These are phyloP conservation scores for Xylariaceae sp. DNA, from an alignment of 2,329 filamentous ascomycete species.

Conservation along the genomic window DNA sequence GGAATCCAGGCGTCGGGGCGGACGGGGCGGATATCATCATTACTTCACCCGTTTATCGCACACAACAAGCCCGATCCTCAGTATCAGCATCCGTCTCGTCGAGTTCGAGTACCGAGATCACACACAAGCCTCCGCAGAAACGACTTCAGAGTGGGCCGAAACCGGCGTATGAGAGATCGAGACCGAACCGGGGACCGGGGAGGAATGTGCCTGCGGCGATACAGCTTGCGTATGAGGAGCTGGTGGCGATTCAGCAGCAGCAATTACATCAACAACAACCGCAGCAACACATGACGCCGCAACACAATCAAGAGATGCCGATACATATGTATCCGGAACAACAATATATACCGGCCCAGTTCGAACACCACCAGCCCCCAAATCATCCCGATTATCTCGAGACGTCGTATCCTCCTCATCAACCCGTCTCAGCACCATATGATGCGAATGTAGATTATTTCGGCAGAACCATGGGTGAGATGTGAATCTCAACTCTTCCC, in stretches of 20 bases:
- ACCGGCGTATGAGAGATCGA: conserved; percentile 15
- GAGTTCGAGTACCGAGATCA: neutral
- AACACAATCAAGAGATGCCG: no score
- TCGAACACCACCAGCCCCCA: no score
- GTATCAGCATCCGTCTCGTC: no score
- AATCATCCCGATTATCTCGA: neutral
- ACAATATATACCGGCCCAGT: no score
- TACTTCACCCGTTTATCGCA: neutral
- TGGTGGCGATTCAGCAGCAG: conserved; percentile 14
- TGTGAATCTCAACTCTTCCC: neutral
- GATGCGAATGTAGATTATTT: conserved; percentile 10
- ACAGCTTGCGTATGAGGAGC: conserved; percentile 20
- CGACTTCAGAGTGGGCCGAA: conserved; percentile 17
- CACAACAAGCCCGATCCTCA: no score
- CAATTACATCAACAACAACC: conserved; percentile 8
- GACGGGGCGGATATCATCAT: neutral
- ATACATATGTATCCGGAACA: no score
- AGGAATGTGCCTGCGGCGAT: conserved; percentile 16
- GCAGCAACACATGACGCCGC: neutral
- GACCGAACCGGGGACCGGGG: conserved; percentile 8
- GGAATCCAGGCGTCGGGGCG: neutral
- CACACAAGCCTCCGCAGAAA: conserved; percentile 18
- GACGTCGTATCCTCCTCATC: neutral
- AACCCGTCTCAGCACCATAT: neutral
- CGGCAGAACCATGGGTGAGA: conserved; percentile 14